These are phyloP conservation scores for Rhodotorula sphaerocarpa DNA, from an alignment of 768 basidiomycete genomes.

Conservation along the genomic window DNA sequence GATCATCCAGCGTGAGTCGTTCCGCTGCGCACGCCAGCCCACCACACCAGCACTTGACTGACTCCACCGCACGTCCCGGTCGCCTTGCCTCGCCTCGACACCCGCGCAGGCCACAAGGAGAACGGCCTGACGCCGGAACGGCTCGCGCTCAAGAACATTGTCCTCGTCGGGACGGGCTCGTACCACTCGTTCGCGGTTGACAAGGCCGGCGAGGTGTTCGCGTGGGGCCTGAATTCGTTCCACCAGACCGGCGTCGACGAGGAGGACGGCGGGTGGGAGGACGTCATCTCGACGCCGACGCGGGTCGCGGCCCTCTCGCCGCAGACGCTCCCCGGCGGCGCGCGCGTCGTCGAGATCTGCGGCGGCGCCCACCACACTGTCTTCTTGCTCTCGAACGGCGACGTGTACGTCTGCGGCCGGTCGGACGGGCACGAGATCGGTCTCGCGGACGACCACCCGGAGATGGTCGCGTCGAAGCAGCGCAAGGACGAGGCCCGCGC, in stretches of 20 bases:
- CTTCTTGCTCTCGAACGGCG: constrained; percentile 74
- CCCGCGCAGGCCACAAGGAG: constrained; percentile 59
- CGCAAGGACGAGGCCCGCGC: constrained; percentile 39
- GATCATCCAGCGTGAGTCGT: constrained; percentile 51
- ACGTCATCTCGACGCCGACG: constrained; percentile 53
- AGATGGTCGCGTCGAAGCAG: constrained; percentile 35
- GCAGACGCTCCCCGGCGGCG: constrained; percentile 41
- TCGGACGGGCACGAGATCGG: constrained; percentile 78
- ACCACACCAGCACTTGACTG: background rate
- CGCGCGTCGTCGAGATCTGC: constrained; percentile 54
- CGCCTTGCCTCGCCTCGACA: background rate
- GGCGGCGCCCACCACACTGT: constrained; percentile 85
- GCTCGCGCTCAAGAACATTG: constrained; percentile 66
- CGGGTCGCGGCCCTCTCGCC: constrained; percentile 43
- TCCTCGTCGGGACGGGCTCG: constrained; percentile 66
- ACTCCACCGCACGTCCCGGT: too few relatives aligned
- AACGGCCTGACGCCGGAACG: constrained; percentile 83
- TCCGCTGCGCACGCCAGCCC: too few relatives aligned
- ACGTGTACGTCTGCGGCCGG: constrained; percentile 78
- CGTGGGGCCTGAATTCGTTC: constrained; percentile 87
- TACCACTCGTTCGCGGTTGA: constrained; percentile 88
- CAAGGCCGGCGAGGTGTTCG: constrained; percentile 72
- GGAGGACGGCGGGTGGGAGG: constrained; percentile 43
- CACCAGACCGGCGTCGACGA: constrained; percentile 56
- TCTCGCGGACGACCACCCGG: constrained; percentile 47